These are phyloP conservation scores for Funneliformis caledonium DNA, from an alignment of 371 early-diverging fungal species.

Conservation along the genomic window DNA sequence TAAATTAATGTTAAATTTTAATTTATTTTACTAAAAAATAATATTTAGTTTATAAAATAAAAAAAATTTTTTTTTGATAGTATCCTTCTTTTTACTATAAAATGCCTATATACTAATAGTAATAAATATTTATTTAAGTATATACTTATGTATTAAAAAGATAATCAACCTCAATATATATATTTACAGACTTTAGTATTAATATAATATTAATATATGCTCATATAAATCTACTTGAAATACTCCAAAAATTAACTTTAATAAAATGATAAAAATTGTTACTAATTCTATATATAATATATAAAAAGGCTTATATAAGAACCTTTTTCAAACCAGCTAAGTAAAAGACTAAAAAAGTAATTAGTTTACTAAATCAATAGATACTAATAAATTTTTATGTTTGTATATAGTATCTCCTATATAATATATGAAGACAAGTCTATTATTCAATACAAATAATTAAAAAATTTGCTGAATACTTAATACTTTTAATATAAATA, in stretches of 20 bases:
- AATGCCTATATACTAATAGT: too few species aligned
- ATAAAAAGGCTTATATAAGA: background rate
- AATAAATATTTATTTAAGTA: too few species aligned
- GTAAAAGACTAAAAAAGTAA: background rate
- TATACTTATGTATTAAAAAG: background rate
- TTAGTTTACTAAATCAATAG: background rate
- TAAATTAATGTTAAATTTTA: too few species aligned
- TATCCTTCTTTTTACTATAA: too few species aligned
- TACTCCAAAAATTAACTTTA: background rate
- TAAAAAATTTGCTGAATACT: conserved; percentile 26
- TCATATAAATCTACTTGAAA: background rate
- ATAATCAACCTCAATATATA: conserved; percentile 10
- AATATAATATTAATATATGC: too few species aligned
- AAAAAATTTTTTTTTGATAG: too few species aligned
- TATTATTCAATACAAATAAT: background rate
- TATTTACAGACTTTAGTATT: conserved; percentile 10
- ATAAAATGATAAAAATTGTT: background rate
- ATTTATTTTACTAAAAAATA: too few species aligned
- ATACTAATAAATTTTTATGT: conserved; percentile 14
- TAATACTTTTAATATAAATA: too few species aligned
- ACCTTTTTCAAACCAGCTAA: background rate
- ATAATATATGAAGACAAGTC: background rate
- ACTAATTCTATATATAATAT: background rate
- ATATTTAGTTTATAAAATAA: too few species aligned
- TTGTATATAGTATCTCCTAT: background rate